Evolutionary conservation across 148 eudicot species (phyloP).

Genomic region (Camellia japonica): DNA sequence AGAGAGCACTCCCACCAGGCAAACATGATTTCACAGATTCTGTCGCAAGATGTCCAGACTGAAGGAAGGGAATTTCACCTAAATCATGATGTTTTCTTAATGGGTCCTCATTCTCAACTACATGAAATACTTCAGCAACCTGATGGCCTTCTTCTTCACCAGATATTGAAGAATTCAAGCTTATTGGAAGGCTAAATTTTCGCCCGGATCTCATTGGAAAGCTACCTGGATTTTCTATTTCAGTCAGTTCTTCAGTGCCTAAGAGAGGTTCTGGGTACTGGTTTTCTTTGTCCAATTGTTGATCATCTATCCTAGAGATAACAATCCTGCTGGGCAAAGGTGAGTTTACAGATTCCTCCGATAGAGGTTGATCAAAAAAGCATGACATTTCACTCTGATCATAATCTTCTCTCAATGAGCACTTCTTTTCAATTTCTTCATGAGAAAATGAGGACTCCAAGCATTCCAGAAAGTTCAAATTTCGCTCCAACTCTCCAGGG

Average conservation of each 20-base stretch:
- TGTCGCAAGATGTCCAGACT: background rate
- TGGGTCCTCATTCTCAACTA: slow-evolving; percentile 2
- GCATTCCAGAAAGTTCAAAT: slow-evolving; percentile 25
- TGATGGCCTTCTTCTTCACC: background rate
- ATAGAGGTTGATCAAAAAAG: background rate
- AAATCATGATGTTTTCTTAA: background rate
- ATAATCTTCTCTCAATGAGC: background rate
- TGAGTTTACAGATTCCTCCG: slow-evolving; percentile 33
- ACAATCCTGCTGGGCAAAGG: slow-evolving; percentile 28
- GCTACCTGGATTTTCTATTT: slow-evolving; percentile 9
- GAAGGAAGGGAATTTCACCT: background rate
- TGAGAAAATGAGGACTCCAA: slow-evolving; percentile 31
- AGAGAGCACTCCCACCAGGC: slow-evolving; percentile 25
- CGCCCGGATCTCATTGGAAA: slow-evolving; percentile 25
- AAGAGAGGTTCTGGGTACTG: slow-evolving; percentile 19
- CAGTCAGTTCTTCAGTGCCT: background rate
- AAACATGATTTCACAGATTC: slow-evolving; percentile 37
- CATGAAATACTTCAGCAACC: slow-evolving; percentile 7
- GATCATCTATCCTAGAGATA: slow-evolving; percentile 20
- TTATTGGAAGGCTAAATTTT: slow-evolving; percentile 21
- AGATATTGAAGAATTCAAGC: background rate
- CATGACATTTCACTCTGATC: slow-evolving; percentile 25
- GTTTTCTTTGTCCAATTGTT: slow-evolving; percentile 4
- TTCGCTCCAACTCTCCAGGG: slow-evolving; percentile 9
- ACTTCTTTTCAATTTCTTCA: slow-evolving; percentile 17